Base-by-base conservation (phyloP, 352 stramenopile genomes). In the Aphanomyces invadans region DNA sequence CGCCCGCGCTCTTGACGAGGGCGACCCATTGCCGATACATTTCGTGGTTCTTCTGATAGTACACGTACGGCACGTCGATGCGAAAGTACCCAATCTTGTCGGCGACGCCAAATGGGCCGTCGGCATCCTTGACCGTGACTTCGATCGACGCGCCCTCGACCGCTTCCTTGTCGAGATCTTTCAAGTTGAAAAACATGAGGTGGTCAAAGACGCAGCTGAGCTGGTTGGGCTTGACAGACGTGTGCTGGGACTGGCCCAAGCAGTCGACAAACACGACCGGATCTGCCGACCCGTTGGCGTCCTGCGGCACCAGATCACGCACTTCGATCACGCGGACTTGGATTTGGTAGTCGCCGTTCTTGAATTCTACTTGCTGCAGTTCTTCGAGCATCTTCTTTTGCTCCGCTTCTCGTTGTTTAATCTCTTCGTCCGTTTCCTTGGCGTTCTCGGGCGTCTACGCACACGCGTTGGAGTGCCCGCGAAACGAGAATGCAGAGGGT, bases 141-240 rank as follows among this genome's bases (percentile, higher is more conserved):
- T 88, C 87, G 63, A 95, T 88, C 33, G 67, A 87, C 42, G 80
- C 78, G 57, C 85, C 77, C 65, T 94, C 76, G 7, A 90, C 71
- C 19, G 74, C 78, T 32, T 90, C 81, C 71, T 83, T 88, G 69
- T 91, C 81, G 5, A 95, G 19, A 45, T 91, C 70, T 29, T 76
- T 75, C 38, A 96, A 90, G 65, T 93, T 87, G 71, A 97, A 95
- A 60, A 92, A 92, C 26, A 97, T 75, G 17, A 82, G 80, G 66
- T 97, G 87, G 70, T 97, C 91, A 74, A 96, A 96, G 2, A 97
- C 85, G 42, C 79, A 91, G 28, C 78, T 92, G 12, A 90, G 74
- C 54, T 89, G 80, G 65, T 95, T 85, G 66, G 89, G 76, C 76
- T 95, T 87, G 61, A 94, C 78, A 45, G 81, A 72, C 7, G 81